phyloP scores from a whole-genome alignment of 257 asterid genomes.

The Ligustrum vulgare region DNA sequence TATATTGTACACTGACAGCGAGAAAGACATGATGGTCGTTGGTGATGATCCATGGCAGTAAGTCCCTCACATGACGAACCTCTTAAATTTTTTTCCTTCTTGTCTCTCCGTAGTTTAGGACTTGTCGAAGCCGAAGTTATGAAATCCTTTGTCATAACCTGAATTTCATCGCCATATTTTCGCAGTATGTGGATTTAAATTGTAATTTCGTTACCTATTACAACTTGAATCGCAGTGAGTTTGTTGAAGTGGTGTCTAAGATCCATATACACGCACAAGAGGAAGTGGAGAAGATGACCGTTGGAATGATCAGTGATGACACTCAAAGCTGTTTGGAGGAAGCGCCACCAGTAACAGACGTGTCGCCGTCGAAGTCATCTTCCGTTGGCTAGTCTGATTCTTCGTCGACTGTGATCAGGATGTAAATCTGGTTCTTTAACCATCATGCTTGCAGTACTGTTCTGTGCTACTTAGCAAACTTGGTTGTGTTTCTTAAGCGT shows the following conservation, averaged over 20 bases:
- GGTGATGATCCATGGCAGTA: conserved; percentile 99
- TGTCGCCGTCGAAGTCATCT: conserved; percentile 70
- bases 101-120: background rate
- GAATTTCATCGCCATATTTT: background rate
- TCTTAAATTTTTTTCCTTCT: background rate
- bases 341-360: conserved; percentile 56
- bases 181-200: background rate
- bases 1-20: conserved; percentile 84
- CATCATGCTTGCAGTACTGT: background rate
- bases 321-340: conserved; percentile 94
- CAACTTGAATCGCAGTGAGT: conserved; percentile 56
- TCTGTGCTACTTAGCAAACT: background rate
- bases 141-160: no score
- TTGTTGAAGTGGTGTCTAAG: conserved; percentile 74
- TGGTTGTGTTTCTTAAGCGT: background rate
- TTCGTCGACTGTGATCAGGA: conserved; percentile 49
- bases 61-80: conserved; percentile 27
- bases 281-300: conserved; percentile 80
- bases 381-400: conserved; percentile 73
- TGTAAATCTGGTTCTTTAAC: conserved; percentile 29
- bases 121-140: no score
- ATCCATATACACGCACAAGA: conserved; percentile 89
- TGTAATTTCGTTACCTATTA: background rate
- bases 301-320: conserved; percentile 78
- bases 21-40: conserved; percentile 97